Percentiles rank a stretch among this genome's conserved stretches.
Conservation (phyloP, 306 rosid species). For the Malus asiatica region DNA sequence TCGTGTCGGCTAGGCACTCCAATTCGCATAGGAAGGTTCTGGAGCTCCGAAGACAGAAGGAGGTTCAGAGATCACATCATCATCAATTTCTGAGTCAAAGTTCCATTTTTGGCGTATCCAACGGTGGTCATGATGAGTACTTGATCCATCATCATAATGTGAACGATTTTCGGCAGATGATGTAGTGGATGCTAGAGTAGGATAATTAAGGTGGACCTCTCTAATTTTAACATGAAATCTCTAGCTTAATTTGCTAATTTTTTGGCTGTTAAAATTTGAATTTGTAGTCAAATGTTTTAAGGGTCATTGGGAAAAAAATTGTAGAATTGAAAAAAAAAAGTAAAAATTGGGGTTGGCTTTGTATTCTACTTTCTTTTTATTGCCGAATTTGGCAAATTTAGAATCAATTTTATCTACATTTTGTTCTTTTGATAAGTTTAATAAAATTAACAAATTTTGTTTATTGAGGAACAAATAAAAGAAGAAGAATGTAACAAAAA, state of each 20-base stretch:
- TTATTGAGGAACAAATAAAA: neutral
- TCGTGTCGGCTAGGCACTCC: slow-evolving; percentile 34
- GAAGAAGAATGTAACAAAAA: neutral
- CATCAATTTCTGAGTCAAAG: slow-evolving; percentile 44
- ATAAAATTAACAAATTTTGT: neutral
- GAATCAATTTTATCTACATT: slow-evolving; percentile 11
- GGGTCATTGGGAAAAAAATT: slow-evolving; percentile 6
- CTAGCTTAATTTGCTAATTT: neutral
- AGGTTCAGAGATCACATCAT: slow-evolving; percentile 22
- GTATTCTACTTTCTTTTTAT: slow-evolving; percentile 19
- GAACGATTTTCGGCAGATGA: slow-evolving; percentile 57
- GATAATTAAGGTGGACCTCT: slow-evolving; percentile 28
- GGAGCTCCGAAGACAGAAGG: slow-evolving; percentile 44
- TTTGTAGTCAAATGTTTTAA: slow-evolving; percentile 19
- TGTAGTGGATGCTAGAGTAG: slow-evolving; percentile 42
- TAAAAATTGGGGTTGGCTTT: slow-evolving; percentile 20
- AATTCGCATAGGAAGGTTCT: slow-evolving; percentile 45
- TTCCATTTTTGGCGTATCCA: slow-evolving; percentile 70
- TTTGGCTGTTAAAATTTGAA: slow-evolving; percentile 32
- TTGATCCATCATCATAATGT: slow-evolving; percentile 55
- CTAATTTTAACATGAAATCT: slow-evolving; percentile 12
- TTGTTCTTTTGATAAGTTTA: neutral
- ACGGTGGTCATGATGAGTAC: slow-evolving; percentile 76
- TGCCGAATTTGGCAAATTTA: slow-evolving; percentile 47
- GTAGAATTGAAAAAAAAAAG: slow-evolving; percentile 20